Evolutionary conservation across 1,284 basidiomycete genomes (phyloP).

Genomic region (Papiliotrema laurentii): DNA sequence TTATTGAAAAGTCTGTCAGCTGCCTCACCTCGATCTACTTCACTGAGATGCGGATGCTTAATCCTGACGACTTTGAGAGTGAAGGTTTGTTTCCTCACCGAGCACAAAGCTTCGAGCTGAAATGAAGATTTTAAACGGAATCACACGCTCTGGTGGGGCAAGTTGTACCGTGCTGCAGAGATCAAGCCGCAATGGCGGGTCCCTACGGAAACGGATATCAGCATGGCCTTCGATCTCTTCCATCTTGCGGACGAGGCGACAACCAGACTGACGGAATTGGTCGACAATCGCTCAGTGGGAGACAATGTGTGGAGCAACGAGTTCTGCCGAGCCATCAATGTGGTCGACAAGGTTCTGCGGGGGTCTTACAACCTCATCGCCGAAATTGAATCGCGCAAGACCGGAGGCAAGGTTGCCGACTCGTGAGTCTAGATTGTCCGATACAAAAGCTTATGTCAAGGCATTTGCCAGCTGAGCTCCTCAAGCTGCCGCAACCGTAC

Average conservation of each 20-base stretch:
- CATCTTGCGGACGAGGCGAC: constrained; percentile 57
- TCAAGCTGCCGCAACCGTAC: constrained; percentile 60
- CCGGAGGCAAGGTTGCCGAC: constrained; percentile 28
- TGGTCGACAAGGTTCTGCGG: constrained; percentile 34
- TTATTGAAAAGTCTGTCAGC: constrained; percentile 73
- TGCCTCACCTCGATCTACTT: constrained; percentile 77
- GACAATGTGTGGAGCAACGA: constrained; percentile 78
- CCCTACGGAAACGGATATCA: constrained; percentile 55
- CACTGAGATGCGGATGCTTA: constrained; percentile 74
- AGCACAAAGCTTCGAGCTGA: constrained; percentile 4
- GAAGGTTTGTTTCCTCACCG: constrained; percentile 55
- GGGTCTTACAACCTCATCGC: constrained; percentile 37
- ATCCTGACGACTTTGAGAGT: constrained; percentile 74
- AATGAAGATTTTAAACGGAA: constrained; percentile 62
- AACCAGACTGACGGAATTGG: constrained; percentile 61
- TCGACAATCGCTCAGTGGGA: constrained; percentile 53
- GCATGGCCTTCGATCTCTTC: constrained; percentile 75
- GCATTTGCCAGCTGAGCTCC: constrained; percentile 59
- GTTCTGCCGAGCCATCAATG: constrained; percentile 71
- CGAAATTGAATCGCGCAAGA: constrained; percentile 40
- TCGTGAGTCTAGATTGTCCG: constrained; percentile 12
- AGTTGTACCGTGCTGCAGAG: constrained; percentile 71
- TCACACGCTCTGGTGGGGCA: constrained; percentile 79
- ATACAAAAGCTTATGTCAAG: constrained; percentile 13
- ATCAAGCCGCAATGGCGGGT: constrained; percentile 84